Base-by-base conservation (phyloP, 176 grass and related monocot genomes). In the Ensete glaucum region DNA sequence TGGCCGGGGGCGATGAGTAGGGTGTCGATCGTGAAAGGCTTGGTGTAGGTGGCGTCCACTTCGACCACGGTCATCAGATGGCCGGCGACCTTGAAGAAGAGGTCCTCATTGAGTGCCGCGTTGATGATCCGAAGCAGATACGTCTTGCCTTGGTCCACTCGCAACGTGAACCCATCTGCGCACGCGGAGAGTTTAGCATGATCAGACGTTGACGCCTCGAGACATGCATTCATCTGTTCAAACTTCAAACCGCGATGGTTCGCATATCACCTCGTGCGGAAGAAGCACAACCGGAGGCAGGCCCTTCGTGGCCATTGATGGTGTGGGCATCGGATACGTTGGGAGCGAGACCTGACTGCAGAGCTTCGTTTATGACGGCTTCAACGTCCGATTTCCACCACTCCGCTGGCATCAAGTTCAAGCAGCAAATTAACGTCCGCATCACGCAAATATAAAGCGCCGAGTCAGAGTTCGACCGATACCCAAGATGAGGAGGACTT, bases 301-400 rank as follows among this genome's bases (percentile, higher is more conserved):
- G 83, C 1, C 89, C 89, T 0, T 83, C 75, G 29, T 84, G 86
- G 0, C 89, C 89, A 48, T 92, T 89, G 71, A 92, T 92, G 58
- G 86, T 92, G 84, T 77, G 85, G 0, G 89, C 83, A 53, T 92
- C 89, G 0, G 83, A 89, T 19, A 86, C 78, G 48, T 92, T 92
- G 0, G 89, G 89, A 1, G 86, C 86, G 53, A 70, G 80, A 0
- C 89, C 89, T 0, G 86, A 86, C 72, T 76, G 83, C 1, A 86
- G 20, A 22, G 89, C 86, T 79, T 92, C 83, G 72, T 77, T 86
- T 62, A 92, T 82, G 2, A 92, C 86, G 11, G 79, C 83, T 77
- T 92, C 89, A 22, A 86, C 89, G 80, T 92, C 89, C 17, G 83
- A 86, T 78, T 19, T 92, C 86, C 86, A 92, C 89, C 89, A 92